phyloP scores from a whole-genome alignment of 225 moss, liverwort and hornwort species.

The Marchantia polymorpha region DNA sequence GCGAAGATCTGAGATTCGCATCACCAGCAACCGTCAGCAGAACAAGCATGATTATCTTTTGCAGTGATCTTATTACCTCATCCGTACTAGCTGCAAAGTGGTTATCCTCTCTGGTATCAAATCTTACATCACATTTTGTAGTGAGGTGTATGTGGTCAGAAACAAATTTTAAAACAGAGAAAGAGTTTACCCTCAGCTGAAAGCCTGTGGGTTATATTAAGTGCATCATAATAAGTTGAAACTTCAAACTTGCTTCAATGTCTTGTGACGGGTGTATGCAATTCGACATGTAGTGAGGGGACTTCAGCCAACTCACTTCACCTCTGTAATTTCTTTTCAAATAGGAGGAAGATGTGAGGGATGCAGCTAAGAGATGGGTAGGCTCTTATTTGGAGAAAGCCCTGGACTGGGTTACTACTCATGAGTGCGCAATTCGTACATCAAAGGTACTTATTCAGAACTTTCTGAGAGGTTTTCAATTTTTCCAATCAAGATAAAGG shows the following conservation, averaged over 20 bases:
- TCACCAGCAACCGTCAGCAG: slow-evolving; percentile 49
- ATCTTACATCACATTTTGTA: neutral
- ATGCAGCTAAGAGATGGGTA: slow-evolving; percentile 28
- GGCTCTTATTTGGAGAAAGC: slow-evolving; percentile 27
- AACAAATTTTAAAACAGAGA: neutral
- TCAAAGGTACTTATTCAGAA: slow-evolving; percentile 19
- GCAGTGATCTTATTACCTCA: slow-evolving; percentile 23
- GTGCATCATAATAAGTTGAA: neutral
- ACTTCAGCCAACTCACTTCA: neutral
- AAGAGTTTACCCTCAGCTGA: neutral
- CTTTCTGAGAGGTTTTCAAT: neutral
- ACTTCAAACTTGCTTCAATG: neutral
- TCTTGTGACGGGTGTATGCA: neutral
- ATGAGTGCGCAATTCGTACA: slow-evolving; percentile 16
- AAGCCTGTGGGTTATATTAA: neutral
- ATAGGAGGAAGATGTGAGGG: slow-evolving; percentile 27
- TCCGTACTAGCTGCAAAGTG: slow-evolving; percentile 29
- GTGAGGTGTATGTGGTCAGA: neutral
- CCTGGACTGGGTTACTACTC: slow-evolving; percentile 25
- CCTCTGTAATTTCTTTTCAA: neutral
- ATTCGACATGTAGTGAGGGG: neutral
- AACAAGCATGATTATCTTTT: slow-evolving; percentile 37
- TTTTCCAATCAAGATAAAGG: no score
- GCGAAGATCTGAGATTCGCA: slow-evolving; percentile 38
- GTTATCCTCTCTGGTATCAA: slow-evolving; percentile 28